Conservation (phyloP, 495 filamentous ascomycete species). For the Sphaerosporella brunnea region DNA sequence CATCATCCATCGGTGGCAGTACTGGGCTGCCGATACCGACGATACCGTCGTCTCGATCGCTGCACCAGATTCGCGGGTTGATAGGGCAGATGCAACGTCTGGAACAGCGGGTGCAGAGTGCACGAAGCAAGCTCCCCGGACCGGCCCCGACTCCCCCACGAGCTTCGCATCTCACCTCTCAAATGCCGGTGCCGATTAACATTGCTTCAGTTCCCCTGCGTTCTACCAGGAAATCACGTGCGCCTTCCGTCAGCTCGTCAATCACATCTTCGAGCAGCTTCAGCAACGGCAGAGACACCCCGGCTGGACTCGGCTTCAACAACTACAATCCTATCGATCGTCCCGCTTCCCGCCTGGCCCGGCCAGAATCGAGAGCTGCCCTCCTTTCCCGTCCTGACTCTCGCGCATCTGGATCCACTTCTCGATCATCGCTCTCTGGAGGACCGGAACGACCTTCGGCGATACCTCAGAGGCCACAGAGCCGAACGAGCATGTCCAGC, state of each 20-base stretch:
- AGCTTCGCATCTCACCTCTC: conserved; percentile 41
- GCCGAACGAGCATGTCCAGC: conserved; percentile 12
- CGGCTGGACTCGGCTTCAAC: too few species aligned
- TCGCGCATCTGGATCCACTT: conserved; percentile 17
- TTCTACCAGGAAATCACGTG: conserved; percentile 19
- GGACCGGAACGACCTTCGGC: conserved; percentile 5
- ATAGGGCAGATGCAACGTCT: conserved; percentile 94
- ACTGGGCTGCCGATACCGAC: conserved; percentile 40
- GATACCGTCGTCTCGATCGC: conserved; percentile 72
- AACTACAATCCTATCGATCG: conserved; percentile 12
- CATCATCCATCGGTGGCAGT: conserved; percentile 23
- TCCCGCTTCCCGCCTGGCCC: conserved; percentile 9
- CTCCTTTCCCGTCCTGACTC: background rate
- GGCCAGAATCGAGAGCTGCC: conserved; percentile 9
- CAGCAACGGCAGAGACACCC: too few species aligned
- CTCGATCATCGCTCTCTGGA: conserved; percentile 10
- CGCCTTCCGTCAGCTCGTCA: conserved; percentile 20
- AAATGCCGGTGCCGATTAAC: conserved; percentile 6
- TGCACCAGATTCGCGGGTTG: conserved; percentile 79
- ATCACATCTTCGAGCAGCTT: conserved; percentile 16
- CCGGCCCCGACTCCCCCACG: conserved; percentile 66
- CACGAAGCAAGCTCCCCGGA: conserved; percentile 74
- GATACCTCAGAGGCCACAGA: conserved; percentile 15
- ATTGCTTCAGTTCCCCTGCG: conserved; percentile 16
- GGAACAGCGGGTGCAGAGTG: conserved; percentile 84